Base-by-base conservation (phyloP, 2,329 filamentous ascomycete genomes). In the Ophiocordyceps camponoti-rufipedis region DNA sequence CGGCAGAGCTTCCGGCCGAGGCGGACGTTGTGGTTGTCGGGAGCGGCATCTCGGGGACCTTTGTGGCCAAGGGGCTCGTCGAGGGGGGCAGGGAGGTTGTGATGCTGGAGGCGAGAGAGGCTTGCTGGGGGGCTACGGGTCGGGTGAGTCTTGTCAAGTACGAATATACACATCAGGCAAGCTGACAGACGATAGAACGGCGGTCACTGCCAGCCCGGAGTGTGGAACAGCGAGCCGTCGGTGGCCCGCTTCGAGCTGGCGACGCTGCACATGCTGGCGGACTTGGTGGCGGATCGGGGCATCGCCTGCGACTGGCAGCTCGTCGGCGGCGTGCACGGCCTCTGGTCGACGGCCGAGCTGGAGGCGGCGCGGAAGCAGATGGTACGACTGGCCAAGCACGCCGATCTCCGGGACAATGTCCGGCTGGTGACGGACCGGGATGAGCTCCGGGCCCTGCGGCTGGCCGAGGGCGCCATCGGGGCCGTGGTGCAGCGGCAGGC, bases 41-140 rank as follows among this genome's bases (percentile, higher is more conserved):
- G 38, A 84, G 75, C 54, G 84, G 84, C 23, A 83, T 89, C 53
- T 82, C 82, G 2, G 84, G 83, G n/a, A 65, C 78, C 1, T 83
- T 81, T 59, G 80, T 78, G 0, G 81, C 81, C 4, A 70, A 75
- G 50, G 77, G 75, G 55, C 65, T 85, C 44, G 71, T 63, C 55
- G 68, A 64, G 47, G 64, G 60, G 38, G 65, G 68, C 5, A 63
- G 70, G 48, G 67, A 62, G n/a, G 71, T 87, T 8, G 67, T 88
- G 6, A 71, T 88, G 66, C 67, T 89, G 5, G 84, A 89, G 62
- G 84, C 84, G 13, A 70, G 84, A 53, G 83, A 88, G 64, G 82
- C 79, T 4, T 88, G 83, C 56, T 87, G 75, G 74, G 84, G 84
- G 16, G 84, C 84, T n/a, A 89, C 83, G 1, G 83, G 84, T n/a